Conservation (phyloP, 2,329 filamentous ascomycete species). For the Mycocentrospora acerina region DNA sequence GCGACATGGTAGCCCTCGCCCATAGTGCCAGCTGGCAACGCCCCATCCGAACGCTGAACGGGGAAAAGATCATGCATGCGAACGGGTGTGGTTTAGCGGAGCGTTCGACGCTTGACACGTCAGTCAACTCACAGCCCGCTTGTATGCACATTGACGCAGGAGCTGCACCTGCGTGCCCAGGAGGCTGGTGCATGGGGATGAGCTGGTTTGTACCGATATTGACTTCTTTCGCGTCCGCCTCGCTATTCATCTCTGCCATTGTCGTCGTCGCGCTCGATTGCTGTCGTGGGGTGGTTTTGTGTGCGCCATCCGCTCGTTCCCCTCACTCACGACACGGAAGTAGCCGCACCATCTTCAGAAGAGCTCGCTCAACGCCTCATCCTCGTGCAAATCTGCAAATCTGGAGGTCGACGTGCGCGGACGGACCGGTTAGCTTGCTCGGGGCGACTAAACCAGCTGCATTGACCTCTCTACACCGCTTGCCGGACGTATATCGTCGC, state of each 20-base stretch:
- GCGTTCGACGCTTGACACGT: conserved; percentile 38
- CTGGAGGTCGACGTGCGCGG: conserved; percentile 16
- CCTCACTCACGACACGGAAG: conserved; percentile 20
- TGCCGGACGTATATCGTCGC: conserved; percentile 38
- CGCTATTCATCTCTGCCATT: conserved; percentile 24
- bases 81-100: conserved; percentile 37
- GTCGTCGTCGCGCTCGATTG: conserved; percentile 22
- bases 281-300: conserved; percentile 1
- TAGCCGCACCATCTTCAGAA: conserved; percentile 9
- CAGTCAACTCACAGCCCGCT: conserved; percentile 37
- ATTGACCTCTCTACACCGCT: conserved; percentile 44
- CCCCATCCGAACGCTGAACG: conserved; percentile 27
- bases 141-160: conserved; percentile 44
- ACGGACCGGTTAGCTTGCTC: conserved; percentile 28
- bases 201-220: conserved; percentile 38
- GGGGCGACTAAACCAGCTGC: conserved; percentile 34
- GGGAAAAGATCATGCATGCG: conserved; percentile 32
- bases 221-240: conserved; percentile 27
- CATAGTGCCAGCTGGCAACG: conserved; percentile 43
- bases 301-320: conserved; percentile 20
- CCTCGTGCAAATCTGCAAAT: conserved; percentile 17
- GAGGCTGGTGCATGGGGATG: conserved; percentile 28
- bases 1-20: conserved; percentile 23
- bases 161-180: conserved; percentile 41
- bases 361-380: conserved; percentile 13